These are phyloP conservation scores for Nicotiana benthamiana DNA, from an alignment of 257 asterid genomes.

Conservation along the genomic window DNA sequence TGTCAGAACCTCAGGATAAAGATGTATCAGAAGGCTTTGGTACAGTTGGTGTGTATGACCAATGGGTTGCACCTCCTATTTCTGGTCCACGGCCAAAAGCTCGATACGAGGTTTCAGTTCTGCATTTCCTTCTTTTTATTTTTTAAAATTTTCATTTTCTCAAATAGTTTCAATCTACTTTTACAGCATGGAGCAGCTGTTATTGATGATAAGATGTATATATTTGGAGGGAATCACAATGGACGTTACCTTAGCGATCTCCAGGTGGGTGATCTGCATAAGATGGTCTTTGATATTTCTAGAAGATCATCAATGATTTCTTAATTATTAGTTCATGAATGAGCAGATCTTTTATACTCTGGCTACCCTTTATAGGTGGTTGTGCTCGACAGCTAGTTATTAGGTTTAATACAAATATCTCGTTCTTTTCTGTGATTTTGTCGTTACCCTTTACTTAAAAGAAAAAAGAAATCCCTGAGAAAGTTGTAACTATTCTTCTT, in stretches of 20 bases:
- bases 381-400: background rate
- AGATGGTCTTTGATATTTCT: constrained; percentile 9
- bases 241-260: constrained; percentile 94
- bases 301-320: constrained; percentile 1
- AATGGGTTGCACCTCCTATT: constrained; percentile 77
- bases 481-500: background rate
- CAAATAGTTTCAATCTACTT: background rate
- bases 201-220: constrained; percentile 80
- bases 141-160: background rate
- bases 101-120: constrained; percentile 63
- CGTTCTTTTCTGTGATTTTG: background rate
- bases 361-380: background rate
- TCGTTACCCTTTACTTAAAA: background rate
- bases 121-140: constrained; percentile 4
- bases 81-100: constrained; percentile 68
- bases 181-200: constrained; percentile 92
- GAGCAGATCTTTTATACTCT: background rate
- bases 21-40: constrained; percentile 66
- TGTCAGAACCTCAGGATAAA: constrained; percentile 67
- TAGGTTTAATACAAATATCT: background rate
- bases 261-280: constrained; percentile 52
- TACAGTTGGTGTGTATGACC: constrained; percentile 67
- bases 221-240: constrained; percentile 92
- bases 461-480: background rate
- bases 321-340: background rate